These are phyloP conservation scores for Neotropicomus parvogracilis DNA, from an alignment of 1,284 basidiomycete species.

Conservation along the genomic window DNA sequence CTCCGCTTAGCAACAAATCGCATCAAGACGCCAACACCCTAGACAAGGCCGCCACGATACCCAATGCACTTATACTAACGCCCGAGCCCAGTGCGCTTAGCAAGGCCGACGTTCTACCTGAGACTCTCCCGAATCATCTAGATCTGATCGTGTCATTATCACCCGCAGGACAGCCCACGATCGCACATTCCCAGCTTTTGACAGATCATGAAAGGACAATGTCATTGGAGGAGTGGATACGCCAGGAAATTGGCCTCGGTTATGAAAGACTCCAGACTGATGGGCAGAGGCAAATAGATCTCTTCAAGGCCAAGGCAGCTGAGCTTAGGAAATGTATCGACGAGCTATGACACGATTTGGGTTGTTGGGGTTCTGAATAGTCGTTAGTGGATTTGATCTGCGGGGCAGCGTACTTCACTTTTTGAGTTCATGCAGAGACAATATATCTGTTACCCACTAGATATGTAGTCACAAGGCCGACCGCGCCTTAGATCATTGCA, in stretches of 20 bases:
- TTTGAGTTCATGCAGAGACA: too few species aligned
- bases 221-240: constrained; percentile 76
- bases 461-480: too few species aligned
- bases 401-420: too few species aligned
- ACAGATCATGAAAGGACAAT: constrained; percentile 64
- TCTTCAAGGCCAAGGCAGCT: constrained; percentile 56
- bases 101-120: neutral
- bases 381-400: too few species aligned
- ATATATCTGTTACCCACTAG: too few species aligned
- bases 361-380: too few species aligned
- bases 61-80: neutral
- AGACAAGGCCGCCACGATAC: neutral
- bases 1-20: neutral
- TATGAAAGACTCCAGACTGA: constrained; percentile 60
- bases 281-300: constrained; percentile 54
- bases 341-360: constrained; percentile 28
- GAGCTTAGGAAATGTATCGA: constrained; percentile 52
- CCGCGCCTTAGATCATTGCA: too few species aligned
- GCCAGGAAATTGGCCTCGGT: constrained; percentile 63
- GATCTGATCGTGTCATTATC: constrained; percentile 15
- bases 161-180: constrained; percentile 11
- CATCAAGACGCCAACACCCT: neutral
- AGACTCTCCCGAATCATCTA: neutral
- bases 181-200: constrained; percentile 34
- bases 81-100: neutral